Conservation (phyloP, 257 asterid species). For the Solanum lycopersicoides region DNA sequence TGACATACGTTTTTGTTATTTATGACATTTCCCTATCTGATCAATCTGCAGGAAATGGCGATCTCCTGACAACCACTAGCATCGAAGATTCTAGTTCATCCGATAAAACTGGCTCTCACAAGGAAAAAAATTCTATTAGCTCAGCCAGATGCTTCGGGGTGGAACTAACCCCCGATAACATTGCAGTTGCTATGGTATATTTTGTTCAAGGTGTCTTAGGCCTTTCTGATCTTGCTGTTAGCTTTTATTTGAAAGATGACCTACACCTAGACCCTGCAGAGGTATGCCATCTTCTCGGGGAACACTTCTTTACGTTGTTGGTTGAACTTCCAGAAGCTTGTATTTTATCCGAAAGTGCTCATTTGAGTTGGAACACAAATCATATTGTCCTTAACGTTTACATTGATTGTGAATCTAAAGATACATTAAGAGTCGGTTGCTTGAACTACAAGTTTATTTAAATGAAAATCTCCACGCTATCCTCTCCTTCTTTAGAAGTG, state of each 20-base stretch:
- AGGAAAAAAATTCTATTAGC: constrained; percentile 39
- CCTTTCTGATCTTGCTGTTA: constrained; percentile 87
- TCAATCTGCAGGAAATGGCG: constrained; percentile 47
- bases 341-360: not conserved
- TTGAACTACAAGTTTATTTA: not conserved
- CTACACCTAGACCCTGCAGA: constrained; percentile 96
- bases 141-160: constrained; percentile 64
- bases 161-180: constrained; percentile 72
- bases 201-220: constrained; percentile 97
- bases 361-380: not conserved
- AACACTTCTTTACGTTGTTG: not conserved
- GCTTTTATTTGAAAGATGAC: constrained; percentile 89
- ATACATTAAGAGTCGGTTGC: not conserved
- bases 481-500: not conserved
- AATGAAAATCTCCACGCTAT: not conserved
- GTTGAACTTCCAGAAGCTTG: not conserved
- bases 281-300: constrained; percentile 31
- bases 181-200: constrained; percentile 98
- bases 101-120: constrained; percentile 26
- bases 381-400: not conserved
- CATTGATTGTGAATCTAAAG: not conserved
- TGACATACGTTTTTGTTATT: not conserved
- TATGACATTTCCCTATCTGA: not conserved
- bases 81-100: constrained; percentile 40
- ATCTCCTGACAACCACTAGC: constrained; percentile 17